phyloP scores from a whole-genome alignment of 2,329 filamentous ascomycete genomes.

The Metarhizium rileyi region DNA sequence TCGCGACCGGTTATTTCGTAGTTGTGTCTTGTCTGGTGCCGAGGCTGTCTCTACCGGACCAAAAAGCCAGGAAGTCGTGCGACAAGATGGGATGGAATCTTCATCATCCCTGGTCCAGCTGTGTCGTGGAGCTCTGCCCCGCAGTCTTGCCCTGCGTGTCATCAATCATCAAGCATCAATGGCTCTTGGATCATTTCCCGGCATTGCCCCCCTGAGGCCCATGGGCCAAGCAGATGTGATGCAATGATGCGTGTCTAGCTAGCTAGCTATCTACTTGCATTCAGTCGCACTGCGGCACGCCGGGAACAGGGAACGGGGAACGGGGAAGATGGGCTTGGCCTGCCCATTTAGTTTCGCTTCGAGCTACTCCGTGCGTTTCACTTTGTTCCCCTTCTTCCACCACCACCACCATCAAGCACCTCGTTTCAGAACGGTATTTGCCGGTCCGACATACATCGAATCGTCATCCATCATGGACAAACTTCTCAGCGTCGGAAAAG shows the following conservation, averaged over 20 bases:
- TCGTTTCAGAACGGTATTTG: not conserved
- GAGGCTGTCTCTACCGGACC: no score
- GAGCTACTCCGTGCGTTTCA: not conserved
- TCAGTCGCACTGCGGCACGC: no score
- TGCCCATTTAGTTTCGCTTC: not conserved
- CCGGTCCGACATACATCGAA: not conserved
- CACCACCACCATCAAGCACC: not conserved
- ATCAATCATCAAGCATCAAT: no score
- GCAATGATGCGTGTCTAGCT: not conserved
- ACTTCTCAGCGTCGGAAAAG: slow-evolving; percentile 27
- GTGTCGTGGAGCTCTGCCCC: not conserved
- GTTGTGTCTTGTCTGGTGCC: no score
- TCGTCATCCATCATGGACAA: slow-evolving; percentile 25
- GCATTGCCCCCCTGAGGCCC: not conserved
- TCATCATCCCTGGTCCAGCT: not conserved
- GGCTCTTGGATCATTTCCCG: not conserved
- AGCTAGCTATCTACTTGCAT: no score
- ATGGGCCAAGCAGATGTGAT: not conserved
- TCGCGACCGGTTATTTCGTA: not conserved
- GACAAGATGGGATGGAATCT: no score
- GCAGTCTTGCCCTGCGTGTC: not conserved
- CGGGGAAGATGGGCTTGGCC: not conserved
- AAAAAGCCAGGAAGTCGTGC: no score
- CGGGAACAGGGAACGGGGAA: not conserved
- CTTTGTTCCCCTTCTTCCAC: not conserved